These are phyloP conservation scores for Inosperma sp. DNA, from an alignment of 768 basidiomycete species.

Conservation along the genomic window DNA sequence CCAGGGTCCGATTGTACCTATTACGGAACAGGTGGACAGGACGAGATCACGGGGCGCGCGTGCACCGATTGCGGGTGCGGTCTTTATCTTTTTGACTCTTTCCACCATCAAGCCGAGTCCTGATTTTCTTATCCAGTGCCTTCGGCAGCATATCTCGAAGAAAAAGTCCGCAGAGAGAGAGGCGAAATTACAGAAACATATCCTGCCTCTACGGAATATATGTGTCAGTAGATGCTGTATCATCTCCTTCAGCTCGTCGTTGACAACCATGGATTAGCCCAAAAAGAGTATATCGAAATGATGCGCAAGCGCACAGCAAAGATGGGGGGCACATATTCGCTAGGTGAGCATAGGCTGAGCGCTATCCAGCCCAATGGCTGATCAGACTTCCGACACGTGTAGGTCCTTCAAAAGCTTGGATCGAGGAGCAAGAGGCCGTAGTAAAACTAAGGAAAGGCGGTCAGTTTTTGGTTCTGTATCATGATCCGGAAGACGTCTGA, in stretches of 20 bases:
- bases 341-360: background rate
- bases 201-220: background rate
- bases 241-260: background rate
- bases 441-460: constrained; percentile 3
- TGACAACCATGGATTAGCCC: background rate
- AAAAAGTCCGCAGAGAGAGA: constrained; percentile 18
- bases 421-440: constrained; percentile 18
- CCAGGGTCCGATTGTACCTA: constrained; percentile 24
- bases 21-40: constrained; percentile 19
- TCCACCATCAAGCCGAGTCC: constrained; percentile 9
- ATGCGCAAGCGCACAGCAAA: constrained; percentile 5
- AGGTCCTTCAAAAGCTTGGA: constrained; percentile 21
- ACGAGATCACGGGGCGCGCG: constrained; percentile 15
- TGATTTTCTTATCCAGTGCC: constrained; percentile 17
- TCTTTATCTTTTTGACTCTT: constrained; percentile 9
- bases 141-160: constrained; percentile 24
- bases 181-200: constrained; percentile 6
- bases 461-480: too few species aligned
- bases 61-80: constrained; percentile 22
- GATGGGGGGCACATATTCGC: background rate
- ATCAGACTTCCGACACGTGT: background rate
- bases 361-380: constrained; percentile 4
- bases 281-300: background rate
- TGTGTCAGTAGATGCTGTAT: constrained; percentile 13
- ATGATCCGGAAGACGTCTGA: constrained; percentile 9